These are phyloP conservation scores for Detonula confervacea DNA, from an alignment of 352 stramenopile species.

Conservation along the genomic window DNA sequence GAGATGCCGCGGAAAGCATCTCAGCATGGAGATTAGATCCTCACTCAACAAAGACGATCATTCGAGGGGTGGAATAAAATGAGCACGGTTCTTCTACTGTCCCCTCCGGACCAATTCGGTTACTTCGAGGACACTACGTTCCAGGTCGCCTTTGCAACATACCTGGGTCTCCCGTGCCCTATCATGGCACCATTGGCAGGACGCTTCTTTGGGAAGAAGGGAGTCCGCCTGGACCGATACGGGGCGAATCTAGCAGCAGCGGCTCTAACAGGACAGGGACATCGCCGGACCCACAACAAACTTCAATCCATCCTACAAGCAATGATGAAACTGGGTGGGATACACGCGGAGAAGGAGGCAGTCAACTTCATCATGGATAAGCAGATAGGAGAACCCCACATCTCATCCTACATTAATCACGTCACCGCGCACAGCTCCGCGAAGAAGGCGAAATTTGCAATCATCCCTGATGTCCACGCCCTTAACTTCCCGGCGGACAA, in stretches of 20 bases:
- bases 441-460: too few relatives aligned
- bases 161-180: slow-evolving; percentile 2
- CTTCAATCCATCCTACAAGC: background rate
- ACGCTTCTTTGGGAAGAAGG: slow-evolving; percentile 4
- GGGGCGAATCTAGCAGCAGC: background rate
- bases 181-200: background rate
- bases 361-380: background rate
- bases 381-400: background rate
- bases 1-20: too few relatives aligned
- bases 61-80: background rate
- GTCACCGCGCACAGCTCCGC: too few relatives aligned
- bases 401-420: too few relatives aligned
- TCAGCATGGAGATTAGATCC: background rate
- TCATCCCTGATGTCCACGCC: too few relatives aligned
- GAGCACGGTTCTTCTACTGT: background rate
- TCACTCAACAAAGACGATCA: background rate
- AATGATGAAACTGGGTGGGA: slow-evolving; percentile 2
- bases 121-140: background rate
- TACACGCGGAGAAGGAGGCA: background rate
- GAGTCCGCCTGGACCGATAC: background rate
- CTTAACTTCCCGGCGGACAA: too few relatives aligned
- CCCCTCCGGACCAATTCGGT: background rate
- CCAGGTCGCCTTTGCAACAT: background rate
- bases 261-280: background rate
- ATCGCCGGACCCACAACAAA: background rate